Conservation (phyloP, 441 rosid genomes). For the Gossypium laxum region DNA sequence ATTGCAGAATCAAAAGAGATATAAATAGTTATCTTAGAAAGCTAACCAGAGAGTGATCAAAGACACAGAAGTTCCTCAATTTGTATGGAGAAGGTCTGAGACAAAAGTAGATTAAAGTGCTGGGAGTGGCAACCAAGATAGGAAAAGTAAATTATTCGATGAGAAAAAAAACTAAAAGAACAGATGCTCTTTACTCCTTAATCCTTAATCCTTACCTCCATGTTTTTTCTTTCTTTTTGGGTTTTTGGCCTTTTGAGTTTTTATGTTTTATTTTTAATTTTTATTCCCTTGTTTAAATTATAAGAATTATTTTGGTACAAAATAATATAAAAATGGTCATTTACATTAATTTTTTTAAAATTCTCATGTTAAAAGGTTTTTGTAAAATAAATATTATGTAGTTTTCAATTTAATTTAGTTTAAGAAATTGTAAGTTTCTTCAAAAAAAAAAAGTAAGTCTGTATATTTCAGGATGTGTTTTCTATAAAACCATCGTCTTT, state of each 20-base stretch:
- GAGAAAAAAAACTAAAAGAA: conserved; percentile 6
- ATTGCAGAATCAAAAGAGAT: neutral
- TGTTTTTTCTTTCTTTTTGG: neutral
- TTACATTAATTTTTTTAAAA: neutral
- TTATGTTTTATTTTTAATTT: neutral
- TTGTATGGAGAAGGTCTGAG: neutral
- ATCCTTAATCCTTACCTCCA: neutral
- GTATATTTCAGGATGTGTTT: neutral
- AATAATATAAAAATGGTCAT: no score
- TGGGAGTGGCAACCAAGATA: conserved; percentile 15
- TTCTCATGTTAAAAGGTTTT: neutral
- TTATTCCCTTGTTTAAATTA: neutral
- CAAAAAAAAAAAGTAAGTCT: neutral
- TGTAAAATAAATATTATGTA: neutral
- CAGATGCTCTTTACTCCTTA: conserved; percentile 23
- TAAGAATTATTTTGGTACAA: neutral
- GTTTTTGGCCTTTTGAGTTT: neutral
- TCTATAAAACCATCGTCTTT: neutral
- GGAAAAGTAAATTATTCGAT: conserved; percentile 21
- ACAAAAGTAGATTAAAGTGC: neutral
- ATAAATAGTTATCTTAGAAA: conserved; percentile 1
- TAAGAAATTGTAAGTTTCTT: neutral
- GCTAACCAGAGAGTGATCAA: conserved; percentile 7
- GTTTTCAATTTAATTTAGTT: neutral
- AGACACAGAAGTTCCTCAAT: conserved; percentile 2